Base-by-base conservation (phyloP, 2,329 filamentous ascomycete genomes). In the Aspergillus tanneri region DNA sequence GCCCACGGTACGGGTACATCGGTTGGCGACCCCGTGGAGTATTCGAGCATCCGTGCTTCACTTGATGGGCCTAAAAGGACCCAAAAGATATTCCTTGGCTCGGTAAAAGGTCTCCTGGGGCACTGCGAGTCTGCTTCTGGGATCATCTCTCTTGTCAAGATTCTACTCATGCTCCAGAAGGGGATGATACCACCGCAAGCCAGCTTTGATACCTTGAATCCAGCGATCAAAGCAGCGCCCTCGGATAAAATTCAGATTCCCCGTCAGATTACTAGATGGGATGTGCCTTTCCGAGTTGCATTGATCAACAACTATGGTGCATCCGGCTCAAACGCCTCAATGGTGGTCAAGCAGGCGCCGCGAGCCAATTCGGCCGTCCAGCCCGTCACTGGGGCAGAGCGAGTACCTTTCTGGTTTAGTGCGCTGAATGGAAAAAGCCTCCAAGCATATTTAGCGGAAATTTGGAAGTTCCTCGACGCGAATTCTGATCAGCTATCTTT, bases 61-160 rank as follows among this genome's bases (percentile, higher is more conserved):
- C 55, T 64, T 24, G 55, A 47, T 2, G 53, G 50, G 3, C 10
- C 50, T 0, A 32, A 11, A 2, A 49, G 57, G 3, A 2, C 37
- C 1, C 27, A 43, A 14, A 18, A 43, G 44, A 23, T 62, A 21
- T 43, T 39, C n/a, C 16, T 70, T 1, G 62, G 59, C 1, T 64
- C 66, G 9, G 52, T 68, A n/a, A 70, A 70, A 41, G 61, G 54
- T 2, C 49, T 53, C 24, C 49, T 70, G n/a, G 69, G 69, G 0
- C 69, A 71, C 42, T 45, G 53, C 1, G 69, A 71, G 47, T 47
- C 55, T 1, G 56, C 65, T 1, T 62, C 68, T 1, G 69, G 69
- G 1, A 55, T 66, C 2, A 54, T 59, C 1, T 49, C 53, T 0
- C 38, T 70, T 6, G 50, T 68, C 25, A 66, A 68, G 43, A 30